Percentiles rank a stretch among this genome's conserved stretches.
These are phyloP conservation scores for Casuarina cunninghamiana DNA, from an alignment of 306 rosid genomes.

Conservation along the genomic window DNA sequence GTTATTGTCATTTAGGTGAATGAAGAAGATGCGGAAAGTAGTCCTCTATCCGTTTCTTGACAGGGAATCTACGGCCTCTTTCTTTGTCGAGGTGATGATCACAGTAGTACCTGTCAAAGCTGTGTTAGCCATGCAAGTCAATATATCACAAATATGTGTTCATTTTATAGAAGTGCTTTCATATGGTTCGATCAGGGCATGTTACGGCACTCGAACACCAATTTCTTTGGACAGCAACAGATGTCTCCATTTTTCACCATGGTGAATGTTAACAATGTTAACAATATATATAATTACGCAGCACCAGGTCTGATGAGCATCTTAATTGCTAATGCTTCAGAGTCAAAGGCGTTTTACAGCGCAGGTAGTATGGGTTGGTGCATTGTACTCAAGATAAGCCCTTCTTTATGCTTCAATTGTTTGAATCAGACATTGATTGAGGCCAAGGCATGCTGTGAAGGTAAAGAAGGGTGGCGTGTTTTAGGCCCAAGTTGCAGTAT, in stretches of 20 bases:
- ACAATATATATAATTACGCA: background rate
- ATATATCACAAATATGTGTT: background rate
- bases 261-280: background rate
- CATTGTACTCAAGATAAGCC: slow-evolving; percentile 27
- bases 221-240: background rate
- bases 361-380: slow-evolving; percentile 17
- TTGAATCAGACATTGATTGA: slow-evolving; percentile 2
- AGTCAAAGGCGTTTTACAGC: background rate
- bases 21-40: no score
- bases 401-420: slow-evolving; percentile 6
- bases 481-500: slow-evolving; percentile 19
- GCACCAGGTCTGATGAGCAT: slow-evolving; percentile 5
- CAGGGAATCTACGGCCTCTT: no score
- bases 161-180: background rate
- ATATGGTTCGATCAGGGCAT: background rate
- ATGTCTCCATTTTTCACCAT: background rate
- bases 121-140: background rate
- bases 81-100: no score
- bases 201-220: background rate
- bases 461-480: slow-evolving; percentile 18
- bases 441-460: background rate
- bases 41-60: no score
- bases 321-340: slow-evolving; percentile 1
- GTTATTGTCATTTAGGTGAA: no score
- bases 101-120: no score